Conservation (phyloP, 2,329 filamentous ascomycete genomes). For the Aspergillus puulaauensis region DNA sequence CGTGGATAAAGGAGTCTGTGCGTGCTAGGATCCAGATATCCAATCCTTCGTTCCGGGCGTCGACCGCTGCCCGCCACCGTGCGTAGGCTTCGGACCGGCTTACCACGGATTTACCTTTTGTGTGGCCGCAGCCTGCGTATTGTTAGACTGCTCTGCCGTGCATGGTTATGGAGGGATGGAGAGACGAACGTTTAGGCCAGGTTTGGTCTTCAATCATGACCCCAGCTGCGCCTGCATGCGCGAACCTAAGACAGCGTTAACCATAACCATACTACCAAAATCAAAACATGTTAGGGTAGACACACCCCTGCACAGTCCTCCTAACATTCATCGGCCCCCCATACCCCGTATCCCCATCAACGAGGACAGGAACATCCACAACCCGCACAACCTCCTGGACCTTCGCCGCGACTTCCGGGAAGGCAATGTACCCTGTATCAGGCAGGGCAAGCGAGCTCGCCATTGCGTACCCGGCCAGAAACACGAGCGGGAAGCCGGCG, state of each 20-base stretch:
- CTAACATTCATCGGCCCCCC: conserved; percentile 50
- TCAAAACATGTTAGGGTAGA: no score
- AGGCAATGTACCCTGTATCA: conserved; percentile 52
- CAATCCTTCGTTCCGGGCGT: conserved; percentile 46
- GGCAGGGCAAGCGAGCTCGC: conserved; percentile 44
- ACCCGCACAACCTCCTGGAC: conserved; percentile 44
- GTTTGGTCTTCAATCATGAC: conserved; percentile 51
- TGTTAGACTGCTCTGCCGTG: not conserved
- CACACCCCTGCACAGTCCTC: conserved; percentile 42
- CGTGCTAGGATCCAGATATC: conserved; percentile 50
- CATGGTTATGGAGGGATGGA: not conserved
- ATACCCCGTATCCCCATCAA: conserved; percentile 51
- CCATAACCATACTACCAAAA: no score
- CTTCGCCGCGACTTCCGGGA: conserved; percentile 47
- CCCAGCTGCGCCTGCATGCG: conserved; percentile 39
- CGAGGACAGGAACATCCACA: conserved; percentile 44
- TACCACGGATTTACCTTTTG: conserved; percentile 49
- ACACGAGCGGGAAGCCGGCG: conserved; percentile 48
- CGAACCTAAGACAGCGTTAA: no score
- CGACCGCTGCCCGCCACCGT: conserved; percentile 47
- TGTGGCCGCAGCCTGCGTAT: conserved; percentile 44
- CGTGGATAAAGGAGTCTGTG: conserved; percentile 41
- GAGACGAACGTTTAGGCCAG: conserved; percentile 47
- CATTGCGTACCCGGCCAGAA: conserved; percentile 46
- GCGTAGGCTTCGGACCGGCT: conserved; percentile 48